Percentiles rank a stretch among this genome's conserved stretches.
Evolutionary conservation across 1,284 basidiomycete species (phyloP).

Genomic region (Papiliotrema nemorosa): DNA sequence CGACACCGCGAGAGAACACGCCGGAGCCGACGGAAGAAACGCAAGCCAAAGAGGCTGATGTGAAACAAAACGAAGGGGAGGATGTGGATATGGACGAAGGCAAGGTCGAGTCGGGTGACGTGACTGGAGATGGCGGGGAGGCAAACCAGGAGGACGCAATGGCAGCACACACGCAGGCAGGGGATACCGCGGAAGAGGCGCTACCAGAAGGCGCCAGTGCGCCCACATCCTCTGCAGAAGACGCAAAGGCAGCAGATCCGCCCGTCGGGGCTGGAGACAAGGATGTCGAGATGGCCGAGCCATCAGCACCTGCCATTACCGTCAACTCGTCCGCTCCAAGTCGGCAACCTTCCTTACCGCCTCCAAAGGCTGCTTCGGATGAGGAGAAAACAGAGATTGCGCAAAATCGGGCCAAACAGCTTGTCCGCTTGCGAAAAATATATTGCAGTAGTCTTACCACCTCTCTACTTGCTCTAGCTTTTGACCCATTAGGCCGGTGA

Average conservation of each 20-base stretch:
- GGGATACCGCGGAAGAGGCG: no score
- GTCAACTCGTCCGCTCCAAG: background rate
- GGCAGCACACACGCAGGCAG: no score
- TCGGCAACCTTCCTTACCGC: conserved; percentile 1
- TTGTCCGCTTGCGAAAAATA: conserved; percentile 23
- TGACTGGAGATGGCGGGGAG: conserved; percentile 2
- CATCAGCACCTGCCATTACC: background rate
- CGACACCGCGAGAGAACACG: background rate
- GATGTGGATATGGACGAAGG: conserved; percentile 5
- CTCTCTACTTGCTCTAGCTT: conserved; percentile 22
- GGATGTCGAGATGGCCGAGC: conserved; percentile 16
- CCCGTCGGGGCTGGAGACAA: no score
- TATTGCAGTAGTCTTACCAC: conserved; percentile 16
- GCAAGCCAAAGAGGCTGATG: no score
- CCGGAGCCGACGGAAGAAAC: background rate
- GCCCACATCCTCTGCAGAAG: no score
- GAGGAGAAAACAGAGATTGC: background rate
- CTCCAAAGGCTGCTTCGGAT: background rate
- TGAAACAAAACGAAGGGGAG: background rate
- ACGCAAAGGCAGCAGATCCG: no score
- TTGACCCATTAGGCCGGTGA: conserved; percentile 5
- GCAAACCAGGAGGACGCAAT: conserved; percentile 3
- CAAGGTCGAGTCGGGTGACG: no score
- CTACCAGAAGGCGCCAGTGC: no score
- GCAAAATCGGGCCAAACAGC: conserved; percentile 25